A percentile compares a stretch with the other conserved stretches of the same genome.
These are phyloP conservation scores for Smallanthus sonchifolius DNA, from an alignment of 129 eudicot genomes.

Conservation along the genomic window DNA sequence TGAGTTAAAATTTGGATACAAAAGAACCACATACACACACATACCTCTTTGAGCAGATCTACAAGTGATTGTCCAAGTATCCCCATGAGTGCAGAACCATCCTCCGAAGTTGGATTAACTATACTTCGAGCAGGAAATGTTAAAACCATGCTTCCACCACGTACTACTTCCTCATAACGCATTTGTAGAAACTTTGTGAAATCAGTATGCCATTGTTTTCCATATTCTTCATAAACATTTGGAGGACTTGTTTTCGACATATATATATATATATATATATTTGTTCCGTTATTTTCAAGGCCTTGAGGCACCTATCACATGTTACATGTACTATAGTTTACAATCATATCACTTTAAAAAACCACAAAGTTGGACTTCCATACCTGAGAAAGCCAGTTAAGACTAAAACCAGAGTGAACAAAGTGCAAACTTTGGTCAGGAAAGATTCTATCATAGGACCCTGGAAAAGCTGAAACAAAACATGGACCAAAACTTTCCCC, in stretches of 20 bases:
- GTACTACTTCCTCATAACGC: not conserved
- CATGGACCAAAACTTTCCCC: not conserved
- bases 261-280: slow-evolving; percentile 1
- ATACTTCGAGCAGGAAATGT: not conserved
- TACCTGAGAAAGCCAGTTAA: slow-evolving; percentile 1
- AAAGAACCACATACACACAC: too few relatives aligned
- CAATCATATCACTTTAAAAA: not conserved
- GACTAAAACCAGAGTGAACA: not conserved
- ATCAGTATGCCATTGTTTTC: not conserved
- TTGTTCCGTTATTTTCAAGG: not conserved
- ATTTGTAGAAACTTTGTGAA: not conserved
- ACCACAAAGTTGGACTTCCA: not conserved
- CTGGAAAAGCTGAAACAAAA: not conserved
- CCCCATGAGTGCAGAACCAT: not conserved
- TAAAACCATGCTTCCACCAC: slow-evolving; percentile 3
- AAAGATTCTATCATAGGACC: not conserved
- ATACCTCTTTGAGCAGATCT: not conserved
- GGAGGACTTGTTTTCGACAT: not conserved
- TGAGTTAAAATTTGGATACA: too few relatives aligned
- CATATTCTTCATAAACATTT: not conserved
- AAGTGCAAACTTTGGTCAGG: not conserved
- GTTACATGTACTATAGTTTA: not conserved
- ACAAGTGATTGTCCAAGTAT: not conserved
- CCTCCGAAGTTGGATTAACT: not conserved
- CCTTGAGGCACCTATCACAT: slow-evolving; percentile 1